Conservation (phyloP, 2,329 filamentous ascomycete genomes). For the Colletotrichum costaricense region DNA sequence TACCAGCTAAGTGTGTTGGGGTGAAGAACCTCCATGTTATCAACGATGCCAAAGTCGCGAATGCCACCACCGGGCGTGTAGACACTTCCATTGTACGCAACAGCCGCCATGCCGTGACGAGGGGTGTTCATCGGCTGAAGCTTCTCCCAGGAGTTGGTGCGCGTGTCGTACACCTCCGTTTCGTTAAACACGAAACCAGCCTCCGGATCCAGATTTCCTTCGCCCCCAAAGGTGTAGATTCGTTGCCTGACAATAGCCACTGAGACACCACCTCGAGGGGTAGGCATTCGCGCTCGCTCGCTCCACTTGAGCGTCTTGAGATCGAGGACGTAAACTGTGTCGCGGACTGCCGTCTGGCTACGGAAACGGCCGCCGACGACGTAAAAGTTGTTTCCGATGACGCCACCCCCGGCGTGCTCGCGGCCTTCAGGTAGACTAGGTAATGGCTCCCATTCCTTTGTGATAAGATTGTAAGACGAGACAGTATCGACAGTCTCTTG, state of each 20-base stretch:
- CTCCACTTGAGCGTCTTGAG: constrained; percentile 40
- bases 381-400: constrained; percentile 48
- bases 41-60: background rate
- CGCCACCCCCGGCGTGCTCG: constrained; percentile 46
- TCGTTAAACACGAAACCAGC: constrained; percentile 32
- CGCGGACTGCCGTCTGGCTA: constrained; percentile 44
- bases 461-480: constrained; percentile 44
- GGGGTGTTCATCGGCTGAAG: background rate
- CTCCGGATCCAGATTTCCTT: constrained; percentile 43
- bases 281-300: constrained; percentile 51
- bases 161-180: constrained; percentile 6
- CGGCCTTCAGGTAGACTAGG: constrained; percentile 45
- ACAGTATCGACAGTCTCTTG: constrained; percentile 45
- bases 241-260: constrained; percentile 40
- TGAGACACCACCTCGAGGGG: constrained; percentile 48
- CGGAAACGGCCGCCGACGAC: constrained; percentile 48
- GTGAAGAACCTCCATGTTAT: background rate
- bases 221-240: constrained; percentile 51
- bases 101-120: background rate
- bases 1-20: background rate
- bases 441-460: constrained; percentile 42
- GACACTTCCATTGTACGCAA: background rate
- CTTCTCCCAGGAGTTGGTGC: background rate
- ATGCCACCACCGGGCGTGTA: background rate
- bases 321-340: constrained; percentile 49